Evolutionary conservation across 1,139 yeast species (phyloP), one percentile per base, ranked within the genome.

Genomic region (Meyerozyma elateridarum): DNA sequence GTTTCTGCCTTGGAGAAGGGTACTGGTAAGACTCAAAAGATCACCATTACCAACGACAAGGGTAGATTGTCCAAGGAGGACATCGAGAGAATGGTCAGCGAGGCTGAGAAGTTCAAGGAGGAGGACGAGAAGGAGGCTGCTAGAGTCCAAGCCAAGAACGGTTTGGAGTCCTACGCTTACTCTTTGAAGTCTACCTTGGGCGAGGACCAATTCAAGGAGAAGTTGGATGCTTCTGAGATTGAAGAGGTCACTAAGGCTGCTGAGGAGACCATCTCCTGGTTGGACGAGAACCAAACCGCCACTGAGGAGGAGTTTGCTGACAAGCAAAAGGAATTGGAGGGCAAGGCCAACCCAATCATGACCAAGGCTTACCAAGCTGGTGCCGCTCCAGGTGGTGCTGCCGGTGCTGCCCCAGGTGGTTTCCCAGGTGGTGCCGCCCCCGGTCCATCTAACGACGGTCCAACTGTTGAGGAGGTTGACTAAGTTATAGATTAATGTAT

Each of bases 1-100:
- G 97, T 89, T 41, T 74, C 88, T 44, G 97, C 96, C 40, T 70
- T 83, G 41, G 97, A 89, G 64, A 89, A 89, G 75, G 96, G 95
- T 59, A 89, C 97, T 44, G 96, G 96, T 59, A 66, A 66, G 58
- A 58, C 70, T 49, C 70, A 66, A 61, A 56, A 66, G 56, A 67
- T 67, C 46, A 67, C 73, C 44, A 67, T 67, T 46, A 66, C 71
- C 51, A 67, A 66, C 54, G 73, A 67, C 48, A 66, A 67, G 59
- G 72, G 72, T 55, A 66, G 73, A 63, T 65, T 67, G 52, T 65
- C 73, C 33, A 65, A 67, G 60, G 73, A 67, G 53, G 72, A 67
- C 41, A 67, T 67, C 46, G 73, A 67, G 54, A 64, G 67, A 61
- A 67, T 67, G 73, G 73, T 67, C 34, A 54, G 56, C 40, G 73